These are phyloP conservation scores for Cicer pinnatifidum DNA, from an alignment of 306 rosid species.

Conservation along the genomic window DNA sequence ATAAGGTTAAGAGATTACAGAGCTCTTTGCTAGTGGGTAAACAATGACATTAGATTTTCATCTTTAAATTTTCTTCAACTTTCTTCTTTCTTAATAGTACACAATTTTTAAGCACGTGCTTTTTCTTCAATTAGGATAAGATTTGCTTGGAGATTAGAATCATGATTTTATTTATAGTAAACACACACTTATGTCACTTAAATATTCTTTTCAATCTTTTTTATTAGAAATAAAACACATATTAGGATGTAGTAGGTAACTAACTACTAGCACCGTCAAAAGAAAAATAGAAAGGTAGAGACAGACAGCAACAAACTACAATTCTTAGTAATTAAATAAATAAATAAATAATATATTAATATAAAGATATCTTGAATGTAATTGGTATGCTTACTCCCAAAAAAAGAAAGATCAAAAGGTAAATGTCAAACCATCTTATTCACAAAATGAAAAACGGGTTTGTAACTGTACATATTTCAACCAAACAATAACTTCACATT, in stretches of 20 bases:
- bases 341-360: too few relatives aligned
- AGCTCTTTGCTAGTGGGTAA: constrained; percentile 12
- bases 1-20: constrained; percentile 16
- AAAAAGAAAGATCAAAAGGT: background rate
- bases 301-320: background rate
- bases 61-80: background rate
- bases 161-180: background rate
- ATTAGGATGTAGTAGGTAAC: background rate
- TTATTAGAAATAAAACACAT: background rate
- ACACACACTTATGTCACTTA: background rate
- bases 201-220: background rate
- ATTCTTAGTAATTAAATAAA: too few relatives aligned
- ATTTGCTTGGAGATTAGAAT: constrained; percentile 13
- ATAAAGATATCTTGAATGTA: too few relatives aligned
- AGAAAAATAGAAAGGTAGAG: background rate
- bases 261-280: background rate
- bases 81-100: background rate
- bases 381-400: too few relatives aligned
- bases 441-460: constrained; percentile 43
- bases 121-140: constrained; percentile 9
- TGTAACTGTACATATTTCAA: constrained; percentile 23
- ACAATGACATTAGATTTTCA: constrained; percentile 11
- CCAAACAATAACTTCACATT: too few relatives aligned
- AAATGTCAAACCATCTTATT: background rate
- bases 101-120: constrained; percentile 46